Base-by-base conservation (phyloP, 2,329 filamentous ascomycete species). In the Davidsoniella virescens region DNA sequence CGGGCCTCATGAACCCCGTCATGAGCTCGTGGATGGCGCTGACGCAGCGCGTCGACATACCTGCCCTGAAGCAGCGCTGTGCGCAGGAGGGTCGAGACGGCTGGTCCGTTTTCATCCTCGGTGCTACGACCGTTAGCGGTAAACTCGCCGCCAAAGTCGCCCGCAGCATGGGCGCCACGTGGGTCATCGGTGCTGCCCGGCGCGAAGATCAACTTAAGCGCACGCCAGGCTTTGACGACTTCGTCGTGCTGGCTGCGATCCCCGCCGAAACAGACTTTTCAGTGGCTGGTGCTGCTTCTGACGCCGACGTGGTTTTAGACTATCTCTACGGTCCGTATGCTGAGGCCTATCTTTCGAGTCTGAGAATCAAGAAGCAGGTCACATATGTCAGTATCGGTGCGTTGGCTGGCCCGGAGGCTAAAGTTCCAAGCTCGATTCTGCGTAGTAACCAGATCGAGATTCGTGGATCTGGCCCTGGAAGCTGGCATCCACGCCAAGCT, bases 21-120 rank as follows among this genome's bases (percentile, higher is more conserved):
- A 68, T 75, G 64, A 70, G 68, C 49, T 69, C 67, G 39, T 78
- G 74, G 74, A 75, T 78, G 72, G 73, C 72, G 4, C 61, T 78
- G 36, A 65, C 62, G 18, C 62, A 66, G 38, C 65, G 73, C 5
- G 67, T 67, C 0, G 55, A 53, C 4, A 4, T 51, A 36, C 37
- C 9, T 6, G 26, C 39, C 12, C 26, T 49, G 23, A 16, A 6
- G 0, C 43, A 33, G 20, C 14, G 20, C 17, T 9, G 10, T 5
- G 55, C 61, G 5, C 10, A 29, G 10, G 7, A 29, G 26, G 10
- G 10, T 10, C 7, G 4, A 29, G 43, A 59, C 17, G 60, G 63
- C 4, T 76, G 72, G 57, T 68, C 65, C 3, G 68, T 70, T 3
- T 62, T 75, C 12, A 67, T 78, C 41, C 54, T 75, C 12, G 75